phyloP scores from a whole-genome alignment of 306 rosid genomes.

The Trifolium repens region DNA sequence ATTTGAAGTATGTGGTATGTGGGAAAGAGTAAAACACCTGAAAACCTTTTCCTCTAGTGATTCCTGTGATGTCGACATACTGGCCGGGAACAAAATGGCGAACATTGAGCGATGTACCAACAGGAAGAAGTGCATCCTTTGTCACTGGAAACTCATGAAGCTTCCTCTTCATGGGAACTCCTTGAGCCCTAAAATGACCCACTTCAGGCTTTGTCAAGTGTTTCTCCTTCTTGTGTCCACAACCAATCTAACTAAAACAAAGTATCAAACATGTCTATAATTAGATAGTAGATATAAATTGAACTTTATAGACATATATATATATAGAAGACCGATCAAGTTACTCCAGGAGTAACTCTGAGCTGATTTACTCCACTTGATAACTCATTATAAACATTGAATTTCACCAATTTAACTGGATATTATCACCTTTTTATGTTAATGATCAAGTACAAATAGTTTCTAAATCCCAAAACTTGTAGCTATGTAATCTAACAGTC shows the following conservation, averaged over 20 bases:
- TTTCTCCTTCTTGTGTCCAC: conserved; percentile 95
- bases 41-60: conserved; percentile 90
- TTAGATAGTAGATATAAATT: conserved; percentile 45
- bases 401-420: too few species aligned
- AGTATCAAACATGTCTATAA: conserved; percentile 41
- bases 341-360: background rate
- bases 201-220: conserved; percentile 93
- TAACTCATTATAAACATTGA: background rate
- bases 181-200: conserved; percentile 98
- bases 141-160: conserved; percentile 91
- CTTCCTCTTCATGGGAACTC: conserved; percentile 91
- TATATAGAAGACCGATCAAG: background rate
- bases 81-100: conserved; percentile 99
- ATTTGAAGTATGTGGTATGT: conserved; percentile 12
- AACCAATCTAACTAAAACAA: conserved; percentile 94
- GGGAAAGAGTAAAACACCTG: conserved; percentile 62
- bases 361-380: background rate
- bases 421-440: too few species aligned
- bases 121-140: conserved; percentile 92
- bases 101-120: conserved; percentile 79
- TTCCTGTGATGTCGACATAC: conserved; percentile 84
- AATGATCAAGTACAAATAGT: background rate
- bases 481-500: too few species aligned
- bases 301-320: background rate
- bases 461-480: background rate